Conservation (phyloP, 768 basidiomycete species). For the Scleroderma citrinum region DNA sequence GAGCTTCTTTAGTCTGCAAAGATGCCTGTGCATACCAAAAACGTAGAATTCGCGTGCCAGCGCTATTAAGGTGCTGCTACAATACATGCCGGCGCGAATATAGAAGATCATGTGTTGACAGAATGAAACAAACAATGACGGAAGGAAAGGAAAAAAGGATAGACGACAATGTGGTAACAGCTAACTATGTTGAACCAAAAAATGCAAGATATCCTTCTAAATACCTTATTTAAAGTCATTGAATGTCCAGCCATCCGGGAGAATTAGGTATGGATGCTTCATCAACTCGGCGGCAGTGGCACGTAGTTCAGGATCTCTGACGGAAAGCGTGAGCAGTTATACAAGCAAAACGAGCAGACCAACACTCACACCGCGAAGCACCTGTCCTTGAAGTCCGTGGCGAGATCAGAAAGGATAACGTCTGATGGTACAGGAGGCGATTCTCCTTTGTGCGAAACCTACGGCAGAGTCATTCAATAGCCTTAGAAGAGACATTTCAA, state of each 20-base stretch:
- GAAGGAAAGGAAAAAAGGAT: constrained; percentile 8
- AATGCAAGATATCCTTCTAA: constrained; percentile 8
- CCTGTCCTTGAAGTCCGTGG: constrained; percentile 78
- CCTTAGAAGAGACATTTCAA: background rate
- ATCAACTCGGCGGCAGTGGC: constrained; percentile 75
- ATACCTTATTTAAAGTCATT: constrained; percentile 37
- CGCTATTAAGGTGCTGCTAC: constrained; percentile 25
- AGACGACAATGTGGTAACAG: constrained; percentile 12
- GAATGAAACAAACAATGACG: constrained; percentile 21
- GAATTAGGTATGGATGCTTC: constrained; percentile 69
- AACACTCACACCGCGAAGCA: constrained; percentile 82
- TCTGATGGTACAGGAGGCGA: constrained; percentile 89
- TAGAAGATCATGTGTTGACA: constrained; percentile 29
- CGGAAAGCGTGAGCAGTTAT: background rate
- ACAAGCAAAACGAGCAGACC: background rate
- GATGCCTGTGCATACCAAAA: background rate
- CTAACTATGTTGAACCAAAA: no score
- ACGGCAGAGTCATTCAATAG: background rate
- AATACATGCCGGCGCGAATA: constrained; percentile 19
- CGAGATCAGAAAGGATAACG: constrained; percentile 66
- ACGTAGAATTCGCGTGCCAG: constrained; percentile 19
- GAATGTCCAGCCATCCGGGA: constrained; percentile 73
- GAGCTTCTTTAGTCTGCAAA: no score
- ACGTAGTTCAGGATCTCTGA: constrained; percentile 77
- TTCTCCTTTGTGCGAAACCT: constrained; percentile 82